Evolutionary conservation across 148 eudicot species (phyloP), one percentile per base, ranked within the genome.

Genomic region (Oxyria digyna): DNA sequence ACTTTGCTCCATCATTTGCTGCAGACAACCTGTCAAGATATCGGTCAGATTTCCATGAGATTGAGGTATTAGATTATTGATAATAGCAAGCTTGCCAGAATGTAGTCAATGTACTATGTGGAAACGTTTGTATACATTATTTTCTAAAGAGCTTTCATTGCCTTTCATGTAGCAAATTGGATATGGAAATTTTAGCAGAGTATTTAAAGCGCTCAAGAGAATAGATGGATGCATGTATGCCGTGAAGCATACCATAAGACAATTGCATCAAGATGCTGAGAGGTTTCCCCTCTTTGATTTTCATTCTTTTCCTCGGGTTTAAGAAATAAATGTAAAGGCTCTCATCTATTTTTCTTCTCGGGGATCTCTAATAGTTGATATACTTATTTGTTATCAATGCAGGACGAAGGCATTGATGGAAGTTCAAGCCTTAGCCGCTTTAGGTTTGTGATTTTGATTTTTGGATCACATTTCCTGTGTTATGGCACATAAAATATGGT

Each of bases 391-490:
- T 77, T 62, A 69, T 64, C 35, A 42, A 55, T 77, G 75, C 84
- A 93, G 98, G 87, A 83, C 84, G 74, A 87, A 93, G 77, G 98
- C 96, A 75, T 77, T 93, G 78, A 86, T 89, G 98, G 98, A 93
- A 82, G 98, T 93, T 75, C 98, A 93, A 75, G 91, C 98, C 57
- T 71, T 89, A 73, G 91, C 88, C 20, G 94, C 98, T 73, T 59
- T 93, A 85, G 96, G 98, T 92, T 70, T 72, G 85, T 73, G 31
- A 62, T 41, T 49, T 20, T 37, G 12, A 40, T 35, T 20, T 41
- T 66, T 66, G 32, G 10, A 18, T 21, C 14, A 12, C 4, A 27
- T 29, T 59, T 59, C 10, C 38, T 14, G 8, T 29, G 10, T 15
- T 20, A 59, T 14, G 65, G 18, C 0, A 31, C 37, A 15, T 59